A percentile compares a stretch with the other conserved stretches of the same genome.
Evolutionary conservation across 2,329 filamentous ascomycete genomes (phyloP).

Genomic region (Hymenoscyphus albidus): DNA sequence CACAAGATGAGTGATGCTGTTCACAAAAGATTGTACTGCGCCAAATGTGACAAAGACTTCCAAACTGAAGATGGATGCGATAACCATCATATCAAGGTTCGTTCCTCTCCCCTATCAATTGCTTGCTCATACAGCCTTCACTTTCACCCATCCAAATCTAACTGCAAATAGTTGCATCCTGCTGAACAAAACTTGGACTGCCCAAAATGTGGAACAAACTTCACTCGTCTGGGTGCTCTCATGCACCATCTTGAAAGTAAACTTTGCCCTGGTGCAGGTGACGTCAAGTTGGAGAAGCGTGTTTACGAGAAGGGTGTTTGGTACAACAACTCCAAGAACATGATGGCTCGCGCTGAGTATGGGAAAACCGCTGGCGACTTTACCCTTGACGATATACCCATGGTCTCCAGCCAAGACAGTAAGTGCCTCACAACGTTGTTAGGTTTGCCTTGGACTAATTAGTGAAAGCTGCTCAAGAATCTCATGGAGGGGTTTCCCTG

Average conservation of each 20-base stretch:
- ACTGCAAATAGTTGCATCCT: slow-evolving; percentile 18
- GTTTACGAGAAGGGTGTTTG: slow-evolving; percentile 8
- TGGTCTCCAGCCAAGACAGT: not conserved
- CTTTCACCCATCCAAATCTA: slow-evolving; percentile 8
- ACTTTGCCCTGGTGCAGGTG: slow-evolving; percentile 14
- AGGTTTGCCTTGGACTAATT: not conserved
- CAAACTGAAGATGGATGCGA: slow-evolving; percentile 12
- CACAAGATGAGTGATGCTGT: slow-evolving; percentile 16
- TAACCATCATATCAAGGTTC: not conserved
- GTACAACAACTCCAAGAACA: slow-evolving; percentile 9
- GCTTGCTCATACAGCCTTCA: not conserved
- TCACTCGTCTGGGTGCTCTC: slow-evolving; percentile 24
- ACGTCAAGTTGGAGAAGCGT: slow-evolving; percentile 7
- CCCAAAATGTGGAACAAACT: slow-evolving; percentile 18
- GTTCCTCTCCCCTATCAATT: not conserved
- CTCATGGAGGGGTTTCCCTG: not conserved
- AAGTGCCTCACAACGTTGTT: not conserved
- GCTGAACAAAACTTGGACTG: slow-evolving; percentile 24
- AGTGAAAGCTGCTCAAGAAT: not conserved
- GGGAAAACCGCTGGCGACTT: slow-evolving; percentile 12
- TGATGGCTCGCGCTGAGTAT: slow-evolving; percentile 8
- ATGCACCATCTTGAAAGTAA: slow-evolving; percentile 24
- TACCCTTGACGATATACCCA: not conserved
- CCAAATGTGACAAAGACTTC: slow-evolving; percentile 21
- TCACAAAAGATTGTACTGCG: slow-evolving; percentile 13